These are phyloP conservation scores for Suhomyces maxii DNA, from an alignment of 1,139 yeast species.

Conservation along the genomic window DNA sequence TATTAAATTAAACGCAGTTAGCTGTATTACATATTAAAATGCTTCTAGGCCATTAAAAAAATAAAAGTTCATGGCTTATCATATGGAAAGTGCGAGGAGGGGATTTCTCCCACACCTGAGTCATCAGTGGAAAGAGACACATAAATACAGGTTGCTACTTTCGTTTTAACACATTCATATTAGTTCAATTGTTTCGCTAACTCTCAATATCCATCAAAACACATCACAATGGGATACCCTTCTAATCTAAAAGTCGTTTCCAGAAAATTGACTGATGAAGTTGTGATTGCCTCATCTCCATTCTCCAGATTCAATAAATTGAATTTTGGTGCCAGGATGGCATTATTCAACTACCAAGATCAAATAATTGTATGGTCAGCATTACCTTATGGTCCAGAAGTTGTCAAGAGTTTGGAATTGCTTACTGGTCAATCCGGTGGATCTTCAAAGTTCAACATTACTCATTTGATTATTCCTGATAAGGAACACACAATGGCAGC, in stretches of 20 bases:
- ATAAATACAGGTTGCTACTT: background rate
- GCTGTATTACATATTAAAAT: no score
- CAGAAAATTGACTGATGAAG: slow-evolving; percentile 45
- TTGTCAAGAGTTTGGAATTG: slow-evolving; percentile 39
- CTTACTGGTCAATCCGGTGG: slow-evolving; percentile 26
- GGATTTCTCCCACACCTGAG: no score
- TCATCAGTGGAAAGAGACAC: no score
- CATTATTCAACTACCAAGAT: slow-evolving; percentile 43
- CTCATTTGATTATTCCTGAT: slow-evolving; percentile 54
- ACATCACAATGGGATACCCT: slow-evolving; percentile 32
- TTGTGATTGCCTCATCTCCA: slow-evolving; percentile 51
- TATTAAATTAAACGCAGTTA: background rate
- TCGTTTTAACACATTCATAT: no score
- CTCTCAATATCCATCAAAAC: no score
- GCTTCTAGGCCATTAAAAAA: no score
- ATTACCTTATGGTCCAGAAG: slow-evolving; percentile 55
- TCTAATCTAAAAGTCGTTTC: slow-evolving; percentile 38
- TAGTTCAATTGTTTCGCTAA: no score
- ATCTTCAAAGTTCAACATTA: slow-evolving; percentile 28
- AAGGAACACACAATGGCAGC: slow-evolving; percentile 59
- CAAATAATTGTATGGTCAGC: slow-evolving; percentile 60
- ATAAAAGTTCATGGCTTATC: no score
- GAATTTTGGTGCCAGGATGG: slow-evolving; percentile 64
- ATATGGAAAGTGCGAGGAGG: no score
- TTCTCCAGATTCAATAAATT: slow-evolving; percentile 43